A percentile compares a stretch with the other conserved stretches of the same genome.
Conservation (phyloP, 2,329 filamentous ascomycete genomes). For the Plectosphaerella cucumerina region DNA sequence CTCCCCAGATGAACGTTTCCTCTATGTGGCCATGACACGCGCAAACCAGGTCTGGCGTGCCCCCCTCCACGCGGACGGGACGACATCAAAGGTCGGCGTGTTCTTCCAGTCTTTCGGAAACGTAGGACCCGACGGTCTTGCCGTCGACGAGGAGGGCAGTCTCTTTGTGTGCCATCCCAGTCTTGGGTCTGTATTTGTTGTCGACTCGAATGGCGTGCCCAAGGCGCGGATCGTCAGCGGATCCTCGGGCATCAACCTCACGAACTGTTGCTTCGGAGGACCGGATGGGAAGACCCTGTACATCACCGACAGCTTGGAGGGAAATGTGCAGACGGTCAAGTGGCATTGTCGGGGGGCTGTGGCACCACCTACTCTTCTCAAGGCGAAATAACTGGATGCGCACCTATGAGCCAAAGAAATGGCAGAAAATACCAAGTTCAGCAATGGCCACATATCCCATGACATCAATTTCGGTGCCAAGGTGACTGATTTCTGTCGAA, state of each 20-base stretch:
- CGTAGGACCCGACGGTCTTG: slow-evolving; percentile 32
- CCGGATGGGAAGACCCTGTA: slow-evolving; percentile 29
- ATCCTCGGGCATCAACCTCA: slow-evolving; percentile 26
- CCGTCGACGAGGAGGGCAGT: slow-evolving; percentile 32
- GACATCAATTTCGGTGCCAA: no score
- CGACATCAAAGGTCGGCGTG: slow-evolving; percentile 29
- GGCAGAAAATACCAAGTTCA: no score
- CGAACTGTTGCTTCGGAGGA: slow-evolving; percentile 36
- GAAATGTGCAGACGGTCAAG: slow-evolving; percentile 25
- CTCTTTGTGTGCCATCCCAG: slow-evolving; percentile 30
- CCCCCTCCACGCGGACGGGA: slow-evolving; percentile 31
- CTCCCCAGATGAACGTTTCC: slow-evolving; percentile 30
- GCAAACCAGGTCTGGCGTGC: slow-evolving; percentile 36
- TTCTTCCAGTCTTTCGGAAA: slow-evolving; percentile 37
- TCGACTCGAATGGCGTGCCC: slow-evolving; percentile 29
- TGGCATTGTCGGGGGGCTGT: slow-evolving; percentile 25
- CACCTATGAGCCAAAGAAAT: no score
- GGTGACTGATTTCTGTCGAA: no score
- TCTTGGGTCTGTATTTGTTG: slow-evolving; percentile 30
- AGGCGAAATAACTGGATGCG: no score
- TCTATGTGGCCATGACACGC: slow-evolving; percentile 35
- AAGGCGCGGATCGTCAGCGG: slow-evolving; percentile 30
- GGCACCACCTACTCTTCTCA: no score
- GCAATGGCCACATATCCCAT: no score
- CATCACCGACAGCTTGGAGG: slow-evolving; percentile 35